Percentiles rank a stretch among this genome's conserved stretches.
These are phyloP conservation scores for Naematelia encephala DNA, from an alignment of 768 basidiomycete species.

Conservation along the genomic window DNA sequence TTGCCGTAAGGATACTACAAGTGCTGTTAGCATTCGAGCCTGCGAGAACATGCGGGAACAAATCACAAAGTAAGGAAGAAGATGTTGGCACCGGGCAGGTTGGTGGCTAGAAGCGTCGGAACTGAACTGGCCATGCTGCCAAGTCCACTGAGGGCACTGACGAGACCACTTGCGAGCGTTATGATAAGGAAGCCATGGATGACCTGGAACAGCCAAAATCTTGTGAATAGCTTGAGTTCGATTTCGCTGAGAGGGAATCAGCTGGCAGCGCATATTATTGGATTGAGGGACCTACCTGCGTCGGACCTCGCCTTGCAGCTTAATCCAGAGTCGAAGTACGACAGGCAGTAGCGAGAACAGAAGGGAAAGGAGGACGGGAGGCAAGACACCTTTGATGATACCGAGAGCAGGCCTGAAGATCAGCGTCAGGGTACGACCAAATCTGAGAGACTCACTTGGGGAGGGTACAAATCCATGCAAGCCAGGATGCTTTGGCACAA, in stretches of 20 bases:
- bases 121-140: slow-evolving; percentile 23
- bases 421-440: background rate
- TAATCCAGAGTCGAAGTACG: slow-evolving; percentile 44
- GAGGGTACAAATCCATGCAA: slow-evolving; percentile 48
- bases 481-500: slow-evolving; percentile 39
- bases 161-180: slow-evolving; percentile 48
- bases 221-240: slow-evolving; percentile 48
- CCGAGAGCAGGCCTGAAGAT: slow-evolving; percentile 24
- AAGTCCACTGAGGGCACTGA: slow-evolving; percentile 37
- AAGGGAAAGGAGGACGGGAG: slow-evolving; percentile 48
- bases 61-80: slow-evolving; percentile 52
- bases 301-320: slow-evolving; percentile 42
- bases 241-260: slow-evolving; percentile 34
- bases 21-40: background rate
- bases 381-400: slow-evolving; percentile 51
- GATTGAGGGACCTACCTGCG: slow-evolving; percentile 45
- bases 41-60: background rate
- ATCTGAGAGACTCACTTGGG: slow-evolving; percentile 24
- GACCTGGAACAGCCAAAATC: slow-evolving; percentile 51
- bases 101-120: slow-evolving; percentile 42
- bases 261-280: too few relatives aligned
- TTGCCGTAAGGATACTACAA: slow-evolving; percentile 41
- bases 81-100: slow-evolving; percentile 47
- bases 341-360: slow-evolving; percentile 51
- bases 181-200: slow-evolving; percentile 52